Conservation (phyloP, 1,139 yeast species). For the Saccharomyces hybrid region DNA sequence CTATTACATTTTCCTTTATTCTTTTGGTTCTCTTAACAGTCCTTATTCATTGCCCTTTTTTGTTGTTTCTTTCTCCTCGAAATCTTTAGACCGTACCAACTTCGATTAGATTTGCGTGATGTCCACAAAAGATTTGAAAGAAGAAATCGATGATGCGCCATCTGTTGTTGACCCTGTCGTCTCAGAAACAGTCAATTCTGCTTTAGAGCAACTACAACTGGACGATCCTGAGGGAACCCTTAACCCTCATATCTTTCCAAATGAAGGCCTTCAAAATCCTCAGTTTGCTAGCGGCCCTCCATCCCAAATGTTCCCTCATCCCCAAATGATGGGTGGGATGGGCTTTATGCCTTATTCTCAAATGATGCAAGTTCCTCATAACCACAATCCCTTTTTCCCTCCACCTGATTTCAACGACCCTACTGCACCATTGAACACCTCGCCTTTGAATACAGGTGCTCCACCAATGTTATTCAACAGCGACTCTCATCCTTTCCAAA, state of each 20-base stretch:
- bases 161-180: constrained; percentile 16
- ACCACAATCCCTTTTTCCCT: constrained; percentile 22
- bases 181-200: constrained; percentile 26
- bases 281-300: constrained; percentile 11
- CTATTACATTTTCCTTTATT: background rate
- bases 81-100: background rate
- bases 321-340: constrained; percentile 27
- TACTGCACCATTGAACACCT: background rate
- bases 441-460: background rate
- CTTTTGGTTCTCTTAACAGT: background rate
- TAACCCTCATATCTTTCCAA: background rate
- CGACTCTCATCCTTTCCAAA: background rate
- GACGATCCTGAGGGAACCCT: constrained; percentile 14
- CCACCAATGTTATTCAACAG: background rate
- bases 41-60: background rate
- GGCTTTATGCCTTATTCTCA: constrained; percentile 29
- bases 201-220: constrained; percentile 29
- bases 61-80: background rate
- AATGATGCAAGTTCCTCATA: constrained; percentile 31
- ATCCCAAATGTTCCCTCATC: constrained; percentile 20
- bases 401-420: constrained; percentile 18
- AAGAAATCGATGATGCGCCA: background rate
- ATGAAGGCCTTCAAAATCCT: constrained; percentile 1
- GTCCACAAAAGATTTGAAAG: background rate
- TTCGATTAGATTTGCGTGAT: background rate